Evolutionary conservation across 495 filamentous ascomycete genomes (phyloP).

Genomic region (Penicillium angulare): DNA sequence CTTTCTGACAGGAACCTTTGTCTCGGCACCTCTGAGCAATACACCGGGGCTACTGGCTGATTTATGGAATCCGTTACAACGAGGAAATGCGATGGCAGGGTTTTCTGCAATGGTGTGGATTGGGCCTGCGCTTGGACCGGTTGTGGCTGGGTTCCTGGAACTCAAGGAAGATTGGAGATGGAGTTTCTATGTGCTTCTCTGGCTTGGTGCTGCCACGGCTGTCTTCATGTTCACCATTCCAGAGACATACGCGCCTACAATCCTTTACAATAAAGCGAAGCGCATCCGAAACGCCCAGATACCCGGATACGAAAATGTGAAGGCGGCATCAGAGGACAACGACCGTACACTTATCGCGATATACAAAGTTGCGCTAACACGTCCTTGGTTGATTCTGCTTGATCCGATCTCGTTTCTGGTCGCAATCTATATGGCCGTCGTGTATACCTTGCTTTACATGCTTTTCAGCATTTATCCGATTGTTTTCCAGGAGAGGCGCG

Average conservation of each 20-base stretch:
- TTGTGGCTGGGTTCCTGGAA: slow-evolving; percentile 46
- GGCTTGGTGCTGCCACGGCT: slow-evolving; percentile 35
- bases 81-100: slow-evolving; percentile 48
- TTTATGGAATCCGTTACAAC: slow-evolving; percentile 50
- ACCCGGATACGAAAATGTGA: slow-evolving; percentile 44
- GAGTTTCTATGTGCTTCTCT: slow-evolving; percentile 49
- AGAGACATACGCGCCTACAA: slow-evolving; percentile 31
- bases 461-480: slow-evolving; percentile 20
- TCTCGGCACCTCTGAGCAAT: slow-evolving; percentile 48
- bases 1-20: slow-evolving; percentile 52
- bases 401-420: slow-evolving; percentile 47
- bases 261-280: slow-evolving; percentile 29
- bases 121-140: slow-evolving; percentile 31
- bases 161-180: slow-evolving; percentile 46
- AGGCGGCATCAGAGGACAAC: slow-evolving; percentile 40
- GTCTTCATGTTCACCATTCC: slow-evolving; percentile 47
- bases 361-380: slow-evolving; percentile 49
- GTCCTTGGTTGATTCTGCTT: slow-evolving; percentile 45
- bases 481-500: slow-evolving; percentile 39
- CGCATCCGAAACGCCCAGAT: slow-evolving; percentile 36
- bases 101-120: slow-evolving; percentile 46
- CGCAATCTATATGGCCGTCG: slow-evolving; percentile 51
- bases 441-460: slow-evolving; percentile 60
- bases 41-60: slow-evolving; percentile 52
- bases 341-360: slow-evolving; percentile 41